Base-by-base conservation (phyloP, 805 yeast genomes). In the Schwanniomyces polymorphus region DNA sequence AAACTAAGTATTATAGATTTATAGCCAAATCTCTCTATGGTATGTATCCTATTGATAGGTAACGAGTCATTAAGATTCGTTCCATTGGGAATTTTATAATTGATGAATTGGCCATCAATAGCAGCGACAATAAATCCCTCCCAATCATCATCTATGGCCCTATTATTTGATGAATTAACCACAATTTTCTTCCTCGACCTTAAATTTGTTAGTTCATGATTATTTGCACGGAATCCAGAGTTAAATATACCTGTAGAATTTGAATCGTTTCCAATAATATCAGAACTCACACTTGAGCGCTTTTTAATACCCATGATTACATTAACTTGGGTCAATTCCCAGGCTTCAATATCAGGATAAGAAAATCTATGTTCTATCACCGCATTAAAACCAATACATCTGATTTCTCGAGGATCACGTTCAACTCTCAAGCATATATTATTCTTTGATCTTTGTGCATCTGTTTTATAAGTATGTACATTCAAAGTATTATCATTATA, bases 391-490 rank as follows among this genome's bases (percentile, higher is more conserved):
- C 97, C 97, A 35, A 86, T 74, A 67, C 97, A 90, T 70, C 97
- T 80, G 33, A 88, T 88, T 67, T 90, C 97, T 57, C 96, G 79
- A 2, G 92, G 89, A 65, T 90, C 97, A 78, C 97, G 85, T 65
- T 90, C 97, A 34, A 88, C 95, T 65, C 97, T 80, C 46, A 90
- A 67, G 64, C 97, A 90, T 35, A 90, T 90, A 54, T 81, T 85
- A 47, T 81, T 86, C 58, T 87, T 86, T 8, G 95, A 90, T 47
- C 84, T 75, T 59, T 86, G 86, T 29, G 52, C 55, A 49, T 84
- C 88, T 40, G 85, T 80, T 38, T 80, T 80, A 57, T 82, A 85
- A 0, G 94, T 85, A 57, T 89, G 96, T 69, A 88, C 69, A 6
- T 86, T 82, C 43, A 88, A 63, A 7, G 81, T 78, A 5, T 75